Evolutionary conservation across 2,329 filamentous ascomycete genomes (phyloP), one percentile per base, ranked within the genome.

Genomic region (Thermothelomyces thermophilus): DNA sequence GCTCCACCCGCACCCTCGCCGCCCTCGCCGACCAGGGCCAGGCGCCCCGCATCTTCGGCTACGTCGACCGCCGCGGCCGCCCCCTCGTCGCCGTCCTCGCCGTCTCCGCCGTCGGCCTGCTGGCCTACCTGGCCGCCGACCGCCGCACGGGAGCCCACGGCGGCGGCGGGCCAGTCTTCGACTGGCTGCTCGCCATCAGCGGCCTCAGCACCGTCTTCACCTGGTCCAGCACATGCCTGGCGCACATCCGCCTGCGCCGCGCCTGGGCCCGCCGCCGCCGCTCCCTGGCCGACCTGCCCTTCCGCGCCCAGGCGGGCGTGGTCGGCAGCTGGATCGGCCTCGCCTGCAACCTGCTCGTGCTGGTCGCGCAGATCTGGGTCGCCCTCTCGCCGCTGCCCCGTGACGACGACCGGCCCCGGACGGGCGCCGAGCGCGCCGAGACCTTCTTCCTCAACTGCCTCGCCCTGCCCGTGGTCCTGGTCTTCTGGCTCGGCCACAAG

Each of bases 211-310:
- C 80, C 11, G 72, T 87, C 37, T 85, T 84, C 63, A 82, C 82
- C 10, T 87, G 83, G 83, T 82, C 76, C 16, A 83, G 79, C 34
- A 84, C 86, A 58, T 85, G 82, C 59, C 67, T 83, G 3, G 74
- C 80, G 2, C 84, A 87, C 59, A 84, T 87, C 61, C 80, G 83
- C 17, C 85, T 86, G 73, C 80, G 83, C 31, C 60, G 66, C 2
- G 83, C 82, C 0, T 87, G 83, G 83, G 70, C 68, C 22, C 65
- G 72, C 24, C 73, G 82, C 35, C 79, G 81, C n/a, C 80, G 81
- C 63, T 76, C 73, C 2, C 64, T 84, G 1, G 77, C 83, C 36
- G 84, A 87, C 65, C 77, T 89, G 13, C 79, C 84, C 0, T 88
- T 84, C 69, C 66, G 72, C 45, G 79, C 82, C 2, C 68, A 79